Base-by-base conservation (phyloP, 1,284 basidiomycete genomes). In the Trametes pubescens region DNA sequence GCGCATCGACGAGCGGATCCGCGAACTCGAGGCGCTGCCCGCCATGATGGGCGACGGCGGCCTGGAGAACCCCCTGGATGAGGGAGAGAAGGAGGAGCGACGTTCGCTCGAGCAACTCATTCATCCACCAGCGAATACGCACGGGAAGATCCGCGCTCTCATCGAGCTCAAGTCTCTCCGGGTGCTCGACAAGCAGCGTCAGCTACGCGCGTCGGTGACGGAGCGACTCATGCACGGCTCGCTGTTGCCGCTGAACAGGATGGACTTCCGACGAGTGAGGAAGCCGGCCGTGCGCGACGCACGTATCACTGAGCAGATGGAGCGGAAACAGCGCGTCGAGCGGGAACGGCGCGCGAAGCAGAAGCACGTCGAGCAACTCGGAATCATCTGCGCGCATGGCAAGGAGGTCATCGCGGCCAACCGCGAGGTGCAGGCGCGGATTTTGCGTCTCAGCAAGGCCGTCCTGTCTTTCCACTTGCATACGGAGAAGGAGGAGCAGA, bases 401-500 rank as follows among this genome's bases (percentile, higher is more conserved):
- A 85, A 86, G 62, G 90, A 94, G 52, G 81, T 95, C 52, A 79
- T 92, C 51, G 82, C 84, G 7, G 86, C 83, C 51, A 89, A 89
- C 72, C 83, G 87, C 61, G 73, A 79, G 47, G 84, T 88, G 38
- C 85, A 92, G 74, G 93, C 96, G 54, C 93, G 96, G 68, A 85
- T 96, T 69, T 79, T 85, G 52, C 90, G 93, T 65, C 90, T 98
- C 24, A 93, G 95, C 67, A 92, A 92, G 70, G 87, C 96, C 7
- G 95, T 99, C 26, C 82, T 92, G 53, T 89, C 86, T 59, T 93
- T 98, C 81, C 96, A 99, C 78, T 82, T 84, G 29, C 86, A 89
- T 62, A 98, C 96, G 0, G 96, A 99, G 83, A 97, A 96, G 83
- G 97, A 99, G 81, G 98, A 99, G 84, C 96, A 99, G 83, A 96